Conservation (phyloP, 2,329 filamentous ascomycete species). For the Exophiala mesophila region DNA sequence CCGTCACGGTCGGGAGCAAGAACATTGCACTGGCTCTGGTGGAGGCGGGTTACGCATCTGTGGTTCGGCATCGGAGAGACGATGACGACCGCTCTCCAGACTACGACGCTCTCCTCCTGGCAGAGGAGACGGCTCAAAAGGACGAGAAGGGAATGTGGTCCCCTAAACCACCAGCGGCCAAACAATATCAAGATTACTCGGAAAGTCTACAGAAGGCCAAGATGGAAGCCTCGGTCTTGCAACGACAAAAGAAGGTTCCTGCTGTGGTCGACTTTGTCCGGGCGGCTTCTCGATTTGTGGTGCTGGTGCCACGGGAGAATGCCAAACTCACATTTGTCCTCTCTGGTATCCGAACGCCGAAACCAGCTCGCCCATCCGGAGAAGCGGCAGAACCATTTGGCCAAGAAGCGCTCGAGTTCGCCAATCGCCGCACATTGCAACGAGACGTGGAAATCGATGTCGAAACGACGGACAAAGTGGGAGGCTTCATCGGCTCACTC, state of each 20-base stretch:
- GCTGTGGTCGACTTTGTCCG: constrained; percentile 97
- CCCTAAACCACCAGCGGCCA: constrained; percentile 75
- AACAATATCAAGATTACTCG: constrained; percentile 82
- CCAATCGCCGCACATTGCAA: constrained; percentile 82
- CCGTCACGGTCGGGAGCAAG: constrained; percentile 74
- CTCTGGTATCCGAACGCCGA: constrained; percentile 83
- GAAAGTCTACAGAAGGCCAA: constrained; percentile 93
- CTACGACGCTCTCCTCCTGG: constrained; percentile 62
- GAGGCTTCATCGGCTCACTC: constrained; percentile 92
- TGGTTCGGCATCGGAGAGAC: constrained; percentile 91
- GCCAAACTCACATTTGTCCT: constrained; percentile 93
- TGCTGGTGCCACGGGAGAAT: constrained; percentile 86
- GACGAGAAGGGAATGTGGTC: constrained; percentile 95
- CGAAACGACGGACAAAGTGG: constrained; percentile 90
- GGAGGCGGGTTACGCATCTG: constrained; percentile 88
- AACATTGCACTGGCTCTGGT: constrained; percentile 81
- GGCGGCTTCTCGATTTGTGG: constrained; percentile 88
- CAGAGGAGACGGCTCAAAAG: constrained; percentile 62
- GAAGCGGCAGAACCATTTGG: constrained; percentile 90
- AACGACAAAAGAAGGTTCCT: constrained; percentile 86
- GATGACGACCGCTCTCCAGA: constrained; percentile 90
- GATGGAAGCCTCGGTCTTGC: constrained; percentile 80
- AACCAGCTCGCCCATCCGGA: constrained; percentile 72
- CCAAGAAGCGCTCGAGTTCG: constrained; percentile 88
- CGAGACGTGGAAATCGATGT: constrained; percentile 95